Base-by-base conservation (phyloP, 495 filamentous ascomycete species). In the Penicillium malachiteum region DNA sequence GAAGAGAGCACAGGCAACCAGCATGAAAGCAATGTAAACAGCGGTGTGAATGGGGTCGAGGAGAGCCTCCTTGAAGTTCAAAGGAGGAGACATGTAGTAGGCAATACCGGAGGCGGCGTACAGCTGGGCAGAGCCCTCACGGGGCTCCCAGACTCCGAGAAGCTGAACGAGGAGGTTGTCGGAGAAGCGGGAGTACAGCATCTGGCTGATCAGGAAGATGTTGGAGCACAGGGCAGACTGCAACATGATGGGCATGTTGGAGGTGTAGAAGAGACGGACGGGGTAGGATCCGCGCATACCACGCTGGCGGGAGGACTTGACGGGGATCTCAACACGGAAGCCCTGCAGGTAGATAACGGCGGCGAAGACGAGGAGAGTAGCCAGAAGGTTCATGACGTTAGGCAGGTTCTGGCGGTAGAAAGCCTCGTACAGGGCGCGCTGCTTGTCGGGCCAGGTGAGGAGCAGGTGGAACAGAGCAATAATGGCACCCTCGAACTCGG, bases 321-420 rank as follows among this genome's bases (percentile, higher is more conserved):
- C 95, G 58, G 95, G 95, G 71, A 99, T 97, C 76, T 99, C 95
- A 68, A 99, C 95, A 60, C 95, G 92, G 90, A 99, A 97, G 55
- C 95, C 95, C 76, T 99, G 95, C 54, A 99, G 91, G 79, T 99
- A 99, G 81, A 99, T 97, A 67, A 99, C 95, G 43, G 92, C 90
- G 57, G 88, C 90, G 77, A 99, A 99, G 71, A 99, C 89, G 58
- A 88, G 60, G 56, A 97, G 82, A 51, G 95, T 99, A 48, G 95
- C 88, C 55, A 99, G 73, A 54, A 99, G 84, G 81, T 97, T 97
- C 91, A 96, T 96, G 81, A 99, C 88, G 83, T 99, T 99, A 76
- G 95, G 95, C 40, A 99, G 86, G 78, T 96, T 97, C 84, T 97
- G 95, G 71, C 95, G 86, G 82, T 96, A 99, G 83, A 99, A 97